Evolutionary conservation across 805 yeast species (phyloP), one percentile per base, ranked within the genome.

Genomic region (Metschnikowia shivogae): DNA sequence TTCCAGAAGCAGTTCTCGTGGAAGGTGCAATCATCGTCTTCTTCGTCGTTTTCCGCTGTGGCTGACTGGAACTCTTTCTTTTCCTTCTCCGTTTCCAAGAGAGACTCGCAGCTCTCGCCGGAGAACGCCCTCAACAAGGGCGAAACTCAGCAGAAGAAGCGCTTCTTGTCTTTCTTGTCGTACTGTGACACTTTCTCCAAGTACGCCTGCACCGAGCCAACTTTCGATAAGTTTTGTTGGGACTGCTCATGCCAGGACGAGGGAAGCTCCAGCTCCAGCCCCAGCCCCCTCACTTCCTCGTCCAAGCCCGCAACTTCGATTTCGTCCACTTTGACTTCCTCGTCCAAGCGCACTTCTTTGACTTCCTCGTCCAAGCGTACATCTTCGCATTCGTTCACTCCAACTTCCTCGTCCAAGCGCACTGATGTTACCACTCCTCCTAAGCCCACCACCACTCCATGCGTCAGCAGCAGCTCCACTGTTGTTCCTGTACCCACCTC

Each of bases 181-280:
- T 30, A 29, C 27, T 40, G 30, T 12, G 19, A 20, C 9, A 7
- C 14, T 22, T 44, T 35, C 24, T 10, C 28, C 6, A 13, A 17
- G 28, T 26, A 17, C 22, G 38, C 47, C 8, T 32, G 34, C 17
- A 8, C 20, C 9, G 24, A 22, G 31, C 32, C 47, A 4, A 26
- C 34, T 5, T 44, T 41, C 14, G 45, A 44, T 34, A 34, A 44
- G 22, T 44, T 29, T 28, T 44, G 47, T 32, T 44, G 47, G 47
- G 47, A 34, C 17, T 44, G 47, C 28, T 26, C 28, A 17, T 44
- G 47, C 22, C 22, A 33, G 2, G 17, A 17, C 17, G 3, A 2
- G 11, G 29, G 2, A 10, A 10, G 11, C 29, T 27, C 11, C 29
- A 9, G 8, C 29, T 8, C 8, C n/a, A n/a, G n/a, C n/a, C n/a